Evolutionary conservation across 768 basidiomycete species (phyloP).

Genomic region (Termitomyces sp.): DNA sequence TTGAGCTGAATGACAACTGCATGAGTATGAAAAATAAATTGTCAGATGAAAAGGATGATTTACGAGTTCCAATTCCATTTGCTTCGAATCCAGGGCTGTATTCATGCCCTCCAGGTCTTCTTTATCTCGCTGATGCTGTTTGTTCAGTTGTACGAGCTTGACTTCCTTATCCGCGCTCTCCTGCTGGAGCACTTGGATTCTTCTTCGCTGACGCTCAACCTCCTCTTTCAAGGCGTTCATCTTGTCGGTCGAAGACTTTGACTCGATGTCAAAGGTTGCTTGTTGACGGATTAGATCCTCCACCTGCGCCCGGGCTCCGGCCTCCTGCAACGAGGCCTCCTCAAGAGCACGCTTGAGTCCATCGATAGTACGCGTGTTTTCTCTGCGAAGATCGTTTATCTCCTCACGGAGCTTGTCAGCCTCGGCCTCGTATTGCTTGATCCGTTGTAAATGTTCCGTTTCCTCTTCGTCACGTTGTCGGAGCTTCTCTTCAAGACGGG

Average conservation of each 20-base stretch:
- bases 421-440: conserved; percentile 45
- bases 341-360: conserved; percentile 42
- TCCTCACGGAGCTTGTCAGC: conserved; percentile 50
- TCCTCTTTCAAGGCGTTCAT: conserved; percentile 48
- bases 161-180: conserved; percentile 85
- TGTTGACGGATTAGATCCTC: conserved; percentile 47
- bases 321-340: conserved; percentile 41
- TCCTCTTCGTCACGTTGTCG: conserved; percentile 54
- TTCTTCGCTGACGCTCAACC: conserved; percentile 50
- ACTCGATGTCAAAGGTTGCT: conserved; percentile 49
- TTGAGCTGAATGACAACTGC: conserved; percentile 44
- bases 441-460: conserved; percentile 36
- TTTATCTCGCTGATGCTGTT: conserved; percentile 64
- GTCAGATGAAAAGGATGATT: conserved; percentile 12
- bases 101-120: conserved; percentile 83
- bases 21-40: not conserved
- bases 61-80: conserved; percentile 91
- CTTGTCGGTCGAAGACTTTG: conserved; percentile 43
- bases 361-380: conserved; percentile 43
- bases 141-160: conserved; percentile 65
- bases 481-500: conserved; percentile 54
- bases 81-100: conserved; percentile 89
- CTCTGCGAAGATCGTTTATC: conserved; percentile 46
- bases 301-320: conserved; percentile 38
- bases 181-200: conserved; percentile 67